phyloP scores from a whole-genome alignment of 2,329 filamentous ascomycete species.

The Aspergillus ustus region DNA sequence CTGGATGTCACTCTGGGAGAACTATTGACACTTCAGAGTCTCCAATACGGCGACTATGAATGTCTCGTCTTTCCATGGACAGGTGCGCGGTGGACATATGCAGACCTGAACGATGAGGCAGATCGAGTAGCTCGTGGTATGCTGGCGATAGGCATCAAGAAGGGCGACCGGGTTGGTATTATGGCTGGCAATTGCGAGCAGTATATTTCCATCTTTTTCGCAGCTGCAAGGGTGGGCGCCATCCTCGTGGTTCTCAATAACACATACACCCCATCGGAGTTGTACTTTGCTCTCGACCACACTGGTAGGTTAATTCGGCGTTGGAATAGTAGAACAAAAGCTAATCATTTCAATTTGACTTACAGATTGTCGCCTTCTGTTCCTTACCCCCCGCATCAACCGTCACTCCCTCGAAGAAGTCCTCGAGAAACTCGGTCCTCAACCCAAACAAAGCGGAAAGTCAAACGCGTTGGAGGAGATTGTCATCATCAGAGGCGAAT shows the following conservation, averaged over 20 bases:
- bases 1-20: constrained; percentile 74
- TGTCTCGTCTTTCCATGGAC: constrained; percentile 78
- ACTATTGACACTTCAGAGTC: constrained; percentile 71
- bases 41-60: constrained; percentile 67
- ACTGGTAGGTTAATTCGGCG: constrained; percentile 56
- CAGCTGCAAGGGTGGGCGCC: constrained; percentile 67
- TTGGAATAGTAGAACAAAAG: neutral
- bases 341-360: constrained; percentile 1
- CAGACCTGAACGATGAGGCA: constrained; percentile 66
- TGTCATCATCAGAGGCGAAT: constrained; percentile 63
- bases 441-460: constrained; percentile 35
- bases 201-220: constrained; percentile 72
- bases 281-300: constrained; percentile 72
- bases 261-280: constrained; percentile 76
- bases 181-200: constrained; percentile 69
- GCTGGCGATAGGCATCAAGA: constrained; percentile 67
- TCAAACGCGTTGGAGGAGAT: constrained; percentile 53
- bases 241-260: constrained; percentile 81
- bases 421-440: constrained; percentile 56
- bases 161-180: constrained; percentile 73
- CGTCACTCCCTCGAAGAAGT: constrained; percentile 66
- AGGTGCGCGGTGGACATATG: constrained; percentile 73
- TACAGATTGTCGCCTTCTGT: constrained; percentile 71
- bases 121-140: constrained; percentile 68
- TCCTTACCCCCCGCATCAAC: constrained; percentile 72